Percentiles rank a stretch among this genome's conserved stretches.
phyloP scores from a whole-genome alignment of 306 rosid genomes.

The Fragaria vesca region DNA sequence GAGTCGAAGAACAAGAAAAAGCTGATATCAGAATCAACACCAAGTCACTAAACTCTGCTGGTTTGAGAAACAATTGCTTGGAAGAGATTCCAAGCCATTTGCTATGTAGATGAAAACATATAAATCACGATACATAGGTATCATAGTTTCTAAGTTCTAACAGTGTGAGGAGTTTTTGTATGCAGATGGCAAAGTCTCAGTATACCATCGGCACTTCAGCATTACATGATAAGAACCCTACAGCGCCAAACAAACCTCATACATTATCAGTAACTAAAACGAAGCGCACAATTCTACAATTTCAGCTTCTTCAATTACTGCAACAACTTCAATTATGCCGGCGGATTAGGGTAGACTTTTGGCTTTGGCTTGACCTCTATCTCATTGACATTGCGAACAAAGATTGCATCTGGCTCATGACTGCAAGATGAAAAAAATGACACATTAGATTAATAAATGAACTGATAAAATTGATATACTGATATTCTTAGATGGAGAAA shows the following conservation, averaged over 20 bases:
- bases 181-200: neutral
- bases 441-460: neutral
- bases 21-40: too few relatives aligned
- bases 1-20: too few relatives aligned
- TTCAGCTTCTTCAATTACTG: neutral
- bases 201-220: neutral
- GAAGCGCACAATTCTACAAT: neutral
- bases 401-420: constrained; percentile 85
- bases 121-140: neutral
- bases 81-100: constrained; percentile 1
- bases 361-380: constrained; percentile 99
- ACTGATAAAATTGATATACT: too few relatives aligned
- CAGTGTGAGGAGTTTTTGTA: neutral
- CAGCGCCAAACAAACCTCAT: neutral
- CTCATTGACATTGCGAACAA: constrained; percentile 83
- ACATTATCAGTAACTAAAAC: neutral
- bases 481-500: neutral
- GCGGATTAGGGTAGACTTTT: constrained; percentile 75
- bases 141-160: neutral
- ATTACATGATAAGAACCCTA: neutral
- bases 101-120: neutral
- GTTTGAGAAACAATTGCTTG: neutral
- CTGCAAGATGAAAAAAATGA: constrained; percentile 46
- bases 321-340: constrained; percentile 35
- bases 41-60: too few relatives aligned